Conservation (phyloP, 257 asterid genomes). For the Solanum pennellii region DNA sequence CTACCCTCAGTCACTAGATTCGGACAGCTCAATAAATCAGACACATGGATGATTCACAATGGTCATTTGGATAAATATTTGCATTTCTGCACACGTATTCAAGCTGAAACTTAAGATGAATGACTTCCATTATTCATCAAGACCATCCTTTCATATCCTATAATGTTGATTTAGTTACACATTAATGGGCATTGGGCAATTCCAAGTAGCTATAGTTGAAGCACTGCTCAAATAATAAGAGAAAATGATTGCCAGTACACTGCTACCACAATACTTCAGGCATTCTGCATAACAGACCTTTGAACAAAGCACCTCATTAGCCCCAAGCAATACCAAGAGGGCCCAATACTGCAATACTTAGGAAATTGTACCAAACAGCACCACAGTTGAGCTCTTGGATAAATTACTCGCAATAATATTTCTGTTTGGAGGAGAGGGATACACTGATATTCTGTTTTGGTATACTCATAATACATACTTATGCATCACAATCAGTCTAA, state of each 20-base stretch:
- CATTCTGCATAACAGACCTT: not conserved
- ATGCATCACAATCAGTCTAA: not conserved
- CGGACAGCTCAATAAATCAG: not conserved
- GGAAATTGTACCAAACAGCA: not conserved
- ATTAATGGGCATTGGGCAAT: not conserved
- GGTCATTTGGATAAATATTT: not conserved
- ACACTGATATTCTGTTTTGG: not conserved
- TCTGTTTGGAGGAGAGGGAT: not conserved
- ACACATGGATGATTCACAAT: not conserved
- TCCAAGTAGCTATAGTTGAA: not conserved
- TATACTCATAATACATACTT: not conserved
- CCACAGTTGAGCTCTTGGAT: not conserved
- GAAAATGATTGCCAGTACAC: not conserved
- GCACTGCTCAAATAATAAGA: not conserved
- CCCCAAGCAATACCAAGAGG: not conserved
- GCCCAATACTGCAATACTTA: not conserved
- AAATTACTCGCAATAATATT: not conserved
- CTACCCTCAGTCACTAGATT: not conserved
- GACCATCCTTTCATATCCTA: not conserved
- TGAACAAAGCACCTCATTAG: not conserved
- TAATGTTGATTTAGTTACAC: not conserved
- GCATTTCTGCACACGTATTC: not conserved
- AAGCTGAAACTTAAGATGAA: not conserved
- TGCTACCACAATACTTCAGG: not conserved
- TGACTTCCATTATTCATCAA: not conserved